Conservation (phyloP, 2,329 filamentous ascomycete species). For the Paraphoma chrysanthemicola region DNA sequence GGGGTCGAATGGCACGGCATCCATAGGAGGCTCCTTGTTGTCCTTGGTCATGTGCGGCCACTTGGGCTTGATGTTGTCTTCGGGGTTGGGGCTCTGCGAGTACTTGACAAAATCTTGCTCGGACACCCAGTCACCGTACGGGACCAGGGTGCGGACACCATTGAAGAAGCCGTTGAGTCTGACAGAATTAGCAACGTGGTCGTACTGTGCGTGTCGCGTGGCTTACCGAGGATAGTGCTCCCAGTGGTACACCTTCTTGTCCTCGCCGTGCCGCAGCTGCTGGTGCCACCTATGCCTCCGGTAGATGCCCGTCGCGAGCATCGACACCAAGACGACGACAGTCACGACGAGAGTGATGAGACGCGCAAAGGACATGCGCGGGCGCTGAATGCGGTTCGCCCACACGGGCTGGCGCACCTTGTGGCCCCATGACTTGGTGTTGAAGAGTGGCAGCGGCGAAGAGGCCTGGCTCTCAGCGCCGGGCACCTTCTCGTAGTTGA, state of each 20-base stretch:
- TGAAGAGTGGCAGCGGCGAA: conserved; percentile 50
- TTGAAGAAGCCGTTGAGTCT: conserved; percentile 58
- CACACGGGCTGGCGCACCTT: conserved; percentile 45
- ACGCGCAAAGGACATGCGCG: conserved; percentile 52
- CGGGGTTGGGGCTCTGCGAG: conserved; percentile 46
- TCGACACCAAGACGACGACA: conserved; percentile 48
- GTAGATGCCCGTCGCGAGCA: conserved; percentile 53
- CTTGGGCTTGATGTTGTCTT: conserved; percentile 48
- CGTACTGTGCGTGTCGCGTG: not conserved
- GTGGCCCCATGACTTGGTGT: conserved; percentile 46
- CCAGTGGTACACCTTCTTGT: conserved; percentile 52
- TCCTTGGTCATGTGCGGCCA: conserved; percentile 43
- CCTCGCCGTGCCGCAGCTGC: conserved; percentile 41
- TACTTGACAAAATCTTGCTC: conserved; percentile 54
- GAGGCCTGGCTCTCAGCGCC: conserved; percentile 49
- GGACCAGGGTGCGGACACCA: conserved; percentile 55
- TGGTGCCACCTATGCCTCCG: conserved; percentile 44
- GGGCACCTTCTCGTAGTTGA: conserved; percentile 56
- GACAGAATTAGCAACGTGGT: conserved; percentile 20
- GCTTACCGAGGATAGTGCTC: conserved; percentile 53
- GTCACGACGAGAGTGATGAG: conserved; percentile 51
- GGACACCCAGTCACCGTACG: conserved; percentile 49
- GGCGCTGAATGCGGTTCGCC: conserved; percentile 48
- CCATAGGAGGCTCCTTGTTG: conserved; percentile 46
- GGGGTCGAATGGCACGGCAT: conserved; percentile 53